phyloP scores from a whole-genome alignment of 768 basidiomycete genomes.

The Paxillus ammoniavirescens region DNA sequence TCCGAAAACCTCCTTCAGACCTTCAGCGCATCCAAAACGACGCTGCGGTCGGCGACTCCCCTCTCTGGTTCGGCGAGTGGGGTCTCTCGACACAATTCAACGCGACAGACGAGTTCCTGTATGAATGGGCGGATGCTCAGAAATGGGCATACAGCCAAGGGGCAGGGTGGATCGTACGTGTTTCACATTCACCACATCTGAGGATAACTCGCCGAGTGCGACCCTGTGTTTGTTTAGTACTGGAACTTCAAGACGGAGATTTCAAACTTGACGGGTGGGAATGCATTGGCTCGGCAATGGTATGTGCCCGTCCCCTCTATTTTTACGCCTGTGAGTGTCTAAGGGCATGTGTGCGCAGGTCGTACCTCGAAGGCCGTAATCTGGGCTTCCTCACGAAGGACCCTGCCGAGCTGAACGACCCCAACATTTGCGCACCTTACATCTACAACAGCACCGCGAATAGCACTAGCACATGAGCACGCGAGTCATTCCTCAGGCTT shows the following conservation, averaged over 20 bases:
- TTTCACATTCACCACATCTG: neutral
- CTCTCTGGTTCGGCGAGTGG: conserved; percentile 62
- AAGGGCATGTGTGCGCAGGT: conserved; percentile 41
- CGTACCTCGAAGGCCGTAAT: conserved; percentile 58
- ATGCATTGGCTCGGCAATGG: conserved; percentile 49
- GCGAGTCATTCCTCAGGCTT: neutral
- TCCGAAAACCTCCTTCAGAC: conserved; percentile 38
- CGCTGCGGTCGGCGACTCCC: conserved; percentile 41
- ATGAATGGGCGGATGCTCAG: conserved; percentile 74
- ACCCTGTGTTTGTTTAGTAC: conserved; percentile 35
- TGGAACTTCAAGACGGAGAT: conserved; percentile 79
- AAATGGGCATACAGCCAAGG: conserved; percentile 60
- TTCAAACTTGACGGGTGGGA: conserved; percentile 45
- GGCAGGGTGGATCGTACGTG: conserved; percentile 65
- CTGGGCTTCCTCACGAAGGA: conserved; percentile 60
- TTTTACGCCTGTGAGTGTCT: neutral
- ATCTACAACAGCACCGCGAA: conserved; percentile 16
- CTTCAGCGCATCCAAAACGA: conserved; percentile 53
- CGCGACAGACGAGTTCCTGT: conserved; percentile 59
- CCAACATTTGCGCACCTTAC: conserved; percentile 63
- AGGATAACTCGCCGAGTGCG: neutral
- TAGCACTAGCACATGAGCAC: conserved; percentile 8
- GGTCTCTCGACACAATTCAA: conserved; percentile 61
- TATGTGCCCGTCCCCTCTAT: conserved; percentile 23
- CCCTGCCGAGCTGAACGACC: conserved; percentile 54